phyloP scores from a whole-genome alignment of 1,139 yeast genomes.

The Blastobotrys illinoisensis region DNA sequence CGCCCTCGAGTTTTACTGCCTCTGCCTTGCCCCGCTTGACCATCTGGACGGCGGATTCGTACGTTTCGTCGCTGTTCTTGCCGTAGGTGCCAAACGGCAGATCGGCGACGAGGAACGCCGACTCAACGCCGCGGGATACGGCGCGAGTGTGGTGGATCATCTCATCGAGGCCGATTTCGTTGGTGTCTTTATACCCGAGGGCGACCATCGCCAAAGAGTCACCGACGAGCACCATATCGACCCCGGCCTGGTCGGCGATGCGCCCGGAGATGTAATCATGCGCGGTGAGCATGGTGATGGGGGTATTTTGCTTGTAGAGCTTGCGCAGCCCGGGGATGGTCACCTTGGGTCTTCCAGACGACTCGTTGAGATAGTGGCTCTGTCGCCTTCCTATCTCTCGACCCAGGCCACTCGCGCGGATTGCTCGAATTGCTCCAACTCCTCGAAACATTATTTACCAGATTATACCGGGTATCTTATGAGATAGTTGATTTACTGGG shows the following conservation, averaged over 20 bases:
- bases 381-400: constrained; percentile 4
- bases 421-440: no score
- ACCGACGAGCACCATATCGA: constrained; percentile 76
- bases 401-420: neutral
- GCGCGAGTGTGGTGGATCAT: constrained; percentile 72
- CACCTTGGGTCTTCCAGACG: constrained; percentile 23
- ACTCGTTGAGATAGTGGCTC: constrained; percentile 16
- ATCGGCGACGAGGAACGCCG: constrained; percentile 75
- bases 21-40: constrained; percentile 63
- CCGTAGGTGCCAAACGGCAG: constrained; percentile 88
- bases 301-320: constrained; percentile 40
- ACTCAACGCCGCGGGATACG: constrained; percentile 62
- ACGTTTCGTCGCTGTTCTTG: constrained; percentile 55
- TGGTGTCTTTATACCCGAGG: constrained; percentile 74
- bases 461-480: no score
- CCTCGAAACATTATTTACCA: no score
- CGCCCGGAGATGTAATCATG: constrained; percentile 78
- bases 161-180: constrained; percentile 69
- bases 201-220: constrained; percentile 93
- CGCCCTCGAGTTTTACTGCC: constrained; percentile 87
- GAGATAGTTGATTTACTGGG: no score
- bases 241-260: constrained; percentile 62
- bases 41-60: constrained; percentile 55
- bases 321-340: constrained; percentile 42
- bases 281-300: constrained; percentile 75